These are phyloP conservation scores for Oxyria digyna DNA, from an alignment of 148 eudicot genomes.

Conservation along the genomic window DNA sequence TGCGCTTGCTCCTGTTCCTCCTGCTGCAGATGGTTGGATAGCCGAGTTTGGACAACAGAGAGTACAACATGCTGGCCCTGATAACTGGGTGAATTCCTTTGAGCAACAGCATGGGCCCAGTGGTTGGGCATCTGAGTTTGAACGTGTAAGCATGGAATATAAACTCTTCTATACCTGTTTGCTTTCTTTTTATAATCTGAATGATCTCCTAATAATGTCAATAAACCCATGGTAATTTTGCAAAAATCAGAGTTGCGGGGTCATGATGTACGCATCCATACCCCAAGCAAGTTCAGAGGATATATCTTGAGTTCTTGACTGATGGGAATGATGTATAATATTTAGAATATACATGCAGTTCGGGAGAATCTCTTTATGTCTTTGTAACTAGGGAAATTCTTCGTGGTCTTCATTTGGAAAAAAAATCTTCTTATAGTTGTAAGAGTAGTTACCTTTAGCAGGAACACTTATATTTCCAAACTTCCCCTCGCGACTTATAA, in stretches of 20 bases:
- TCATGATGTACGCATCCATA: too few species aligned
- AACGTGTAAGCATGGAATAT: conserved; percentile 45
- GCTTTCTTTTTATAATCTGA: background rate
- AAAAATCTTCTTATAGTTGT: background rate
- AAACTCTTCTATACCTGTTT: background rate
- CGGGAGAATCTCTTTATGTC: background rate
- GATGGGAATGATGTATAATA: background rate
- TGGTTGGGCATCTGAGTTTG: conserved; percentile 98
- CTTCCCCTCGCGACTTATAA: background rate
- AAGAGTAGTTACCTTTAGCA: background rate
- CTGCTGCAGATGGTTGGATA: conserved; percentile 74
- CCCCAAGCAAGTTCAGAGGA: too few species aligned
- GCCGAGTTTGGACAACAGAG: conserved; percentile 43
- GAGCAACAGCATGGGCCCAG: conserved; percentile 69
- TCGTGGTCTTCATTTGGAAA: background rate
- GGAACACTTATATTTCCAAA: background rate
- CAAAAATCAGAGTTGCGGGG: too few species aligned
- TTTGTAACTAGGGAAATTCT: background rate
- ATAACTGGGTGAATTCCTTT: conserved; percentile 75
- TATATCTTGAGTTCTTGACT: background rate
- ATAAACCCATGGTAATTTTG: too few species aligned
- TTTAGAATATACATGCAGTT: background rate
- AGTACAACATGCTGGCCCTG: conserved; percentile 39
- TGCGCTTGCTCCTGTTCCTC: conserved; percentile 34
- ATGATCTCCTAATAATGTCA: background rate